phyloP scores from a whole-genome alignment of 805 yeast genomes.

The Vanderwaltozyma tropicalis region DNA sequence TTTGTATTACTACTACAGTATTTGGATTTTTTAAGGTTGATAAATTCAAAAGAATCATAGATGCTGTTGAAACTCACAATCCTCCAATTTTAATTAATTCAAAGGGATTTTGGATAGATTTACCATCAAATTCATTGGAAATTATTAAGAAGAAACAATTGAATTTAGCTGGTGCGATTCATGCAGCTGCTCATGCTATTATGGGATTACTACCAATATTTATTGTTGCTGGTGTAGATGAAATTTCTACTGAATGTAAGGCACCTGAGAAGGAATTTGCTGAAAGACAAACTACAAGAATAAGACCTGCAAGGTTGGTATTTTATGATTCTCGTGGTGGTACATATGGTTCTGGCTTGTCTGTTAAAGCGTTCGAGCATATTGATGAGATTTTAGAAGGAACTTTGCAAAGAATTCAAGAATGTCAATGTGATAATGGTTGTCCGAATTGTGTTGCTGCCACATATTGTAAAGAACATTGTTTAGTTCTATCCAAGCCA shows the following conservation, averaged over 20 bases:
- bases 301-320: slow-evolving; percentile 78
- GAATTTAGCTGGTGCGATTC: slow-evolving; percentile 84
- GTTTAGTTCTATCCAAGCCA: slow-evolving; percentile 75
- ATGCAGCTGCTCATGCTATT: slow-evolving; percentile 88
- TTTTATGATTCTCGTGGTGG: slow-evolving; percentile 84
- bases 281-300: slow-evolving; percentile 53
- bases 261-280: slow-evolving; percentile 97
- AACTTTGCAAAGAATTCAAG: slow-evolving; percentile 47
- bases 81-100: slow-evolving; percentile 66
- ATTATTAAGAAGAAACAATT: slow-evolving; percentile 46
- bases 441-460: slow-evolving; percentile 81
- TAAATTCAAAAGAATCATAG: slow-evolving; percentile 66
- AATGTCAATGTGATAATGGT: slow-evolving; percentile 61
- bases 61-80: slow-evolving; percentile 83
- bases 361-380: slow-evolving; percentile 70
- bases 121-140: slow-evolving; percentile 57
- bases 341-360: slow-evolving; percentile 65
- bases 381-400: slow-evolving; percentile 54
- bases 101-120: slow-evolving; percentile 87
- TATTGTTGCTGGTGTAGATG: slow-evolving; percentile 64
- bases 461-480: slow-evolving; percentile 67
- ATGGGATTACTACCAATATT: slow-evolving; percentile 69
- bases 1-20: slow-evolving; percentile 63
- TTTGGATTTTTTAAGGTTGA: slow-evolving; percentile 91
- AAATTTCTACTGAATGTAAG: slow-evolving; percentile 86